Evolutionary conservation across 192 early-diverging fungal genomes (phyloP).

Genomic region (Umbelopsis sp.): DNA sequence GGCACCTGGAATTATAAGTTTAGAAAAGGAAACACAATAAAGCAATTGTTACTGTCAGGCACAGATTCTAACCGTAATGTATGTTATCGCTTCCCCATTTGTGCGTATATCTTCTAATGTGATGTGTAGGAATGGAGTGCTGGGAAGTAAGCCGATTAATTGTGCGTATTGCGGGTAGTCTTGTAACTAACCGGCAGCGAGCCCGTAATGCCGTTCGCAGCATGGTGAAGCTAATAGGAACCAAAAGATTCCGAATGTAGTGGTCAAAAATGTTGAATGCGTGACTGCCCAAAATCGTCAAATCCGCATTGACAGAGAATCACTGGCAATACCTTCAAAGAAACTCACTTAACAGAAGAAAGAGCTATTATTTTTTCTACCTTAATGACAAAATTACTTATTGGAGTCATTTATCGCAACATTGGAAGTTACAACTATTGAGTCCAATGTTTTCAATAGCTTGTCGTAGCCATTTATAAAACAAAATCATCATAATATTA

Average conservation of each 20-base stretch:
- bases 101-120: background rate
- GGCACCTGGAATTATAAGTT: conserved; percentile 1
- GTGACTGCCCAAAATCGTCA: no score
- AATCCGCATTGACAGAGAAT: no score
- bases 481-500: no score
- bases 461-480: no score
- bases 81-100: background rate
- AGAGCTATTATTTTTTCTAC: no score
- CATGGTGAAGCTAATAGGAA: background rate
- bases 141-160: no score
- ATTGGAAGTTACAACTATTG: no score
- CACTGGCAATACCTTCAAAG: no score
- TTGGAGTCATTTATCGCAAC: no score
- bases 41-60: background rate
- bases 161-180: background rate
- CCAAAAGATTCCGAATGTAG: background rate
- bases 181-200: background rate
- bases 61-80: background rate
- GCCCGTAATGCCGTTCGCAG: background rate
- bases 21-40: background rate
- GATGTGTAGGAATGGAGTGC: background rate
- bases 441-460: no score
- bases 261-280: background rate
- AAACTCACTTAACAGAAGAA: no score
- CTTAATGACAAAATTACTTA: no score